These are phyloP conservation scores for Copromyces sp. DNA, from an alignment of 495 filamentous ascomycete genomes.

Conservation along the genomic window DNA sequence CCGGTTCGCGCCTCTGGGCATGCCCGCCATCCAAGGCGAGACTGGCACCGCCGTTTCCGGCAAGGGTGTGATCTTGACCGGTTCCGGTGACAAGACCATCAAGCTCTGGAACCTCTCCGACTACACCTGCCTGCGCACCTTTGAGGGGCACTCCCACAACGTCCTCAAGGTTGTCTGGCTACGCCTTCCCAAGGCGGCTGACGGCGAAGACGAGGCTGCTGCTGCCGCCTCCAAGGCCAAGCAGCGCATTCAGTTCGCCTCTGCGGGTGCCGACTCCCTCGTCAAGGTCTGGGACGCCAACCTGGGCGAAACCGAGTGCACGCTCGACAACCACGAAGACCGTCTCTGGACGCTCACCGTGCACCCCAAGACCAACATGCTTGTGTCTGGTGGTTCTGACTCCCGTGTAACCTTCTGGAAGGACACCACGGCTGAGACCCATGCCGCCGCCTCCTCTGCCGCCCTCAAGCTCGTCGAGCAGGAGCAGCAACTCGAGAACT, in stretches of 20 bases:
- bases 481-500: slow-evolving; percentile 86
- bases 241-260: slow-evolving; percentile 58
- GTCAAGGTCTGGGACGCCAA: slow-evolving; percentile 90
- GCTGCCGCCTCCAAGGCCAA: slow-evolving; percentile 16
- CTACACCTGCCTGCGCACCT: slow-evolving; percentile 85
- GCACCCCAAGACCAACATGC: slow-evolving; percentile 54
- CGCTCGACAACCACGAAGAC: slow-evolving; percentile 92
- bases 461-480: slow-evolving; percentile 77
- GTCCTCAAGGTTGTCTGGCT: slow-evolving; percentile 92
- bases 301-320: slow-evolving; percentile 69
- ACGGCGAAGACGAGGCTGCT: slow-evolving; percentile 24
- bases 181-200: slow-evolving; percentile 38
- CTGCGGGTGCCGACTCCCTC: slow-evolving; percentile 87
- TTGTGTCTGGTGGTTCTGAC: slow-evolving; percentile 85
- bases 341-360: slow-evolving; percentile 78
- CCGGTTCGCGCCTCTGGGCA: slow-evolving; percentile 70
- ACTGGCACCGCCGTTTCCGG: slow-evolving; percentile 48
- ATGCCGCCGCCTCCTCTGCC: slow-evolving; percentile 54
- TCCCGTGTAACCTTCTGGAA: slow-evolving; percentile 89
- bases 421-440: slow-evolving; percentile 78
- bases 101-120: slow-evolving; percentile 92
- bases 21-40: slow-evolving; percentile 60
- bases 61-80: slow-evolving; percentile 73
- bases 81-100: slow-evolving; percentile 88
- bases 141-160: slow-evolving; percentile 93